Percentiles rank a stretch among this genome's conserved stretches.
Evolutionary conservation across 306 rosid genomes (phyloP).

Genomic region (Cyclanthera cordifolia): DNA sequence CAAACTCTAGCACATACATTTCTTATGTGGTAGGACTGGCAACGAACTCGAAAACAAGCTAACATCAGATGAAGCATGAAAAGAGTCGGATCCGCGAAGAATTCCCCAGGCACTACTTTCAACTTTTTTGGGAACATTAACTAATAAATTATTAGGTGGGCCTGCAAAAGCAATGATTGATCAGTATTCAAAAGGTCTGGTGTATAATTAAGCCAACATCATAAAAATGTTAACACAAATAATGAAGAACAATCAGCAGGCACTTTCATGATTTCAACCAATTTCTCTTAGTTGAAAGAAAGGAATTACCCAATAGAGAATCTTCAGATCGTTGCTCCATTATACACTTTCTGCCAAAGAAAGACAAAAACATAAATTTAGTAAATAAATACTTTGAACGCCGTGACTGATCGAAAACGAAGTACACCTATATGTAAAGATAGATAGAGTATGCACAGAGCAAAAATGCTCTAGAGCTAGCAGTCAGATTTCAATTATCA

Average conservation of each 20-base stretch:
- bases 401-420: background rate
- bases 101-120: slow-evolving; percentile 58
- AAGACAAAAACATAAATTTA: background rate
- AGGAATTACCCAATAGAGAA: slow-evolving; percentile 24
- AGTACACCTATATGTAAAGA: background rate
- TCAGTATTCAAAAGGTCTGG: background rate
- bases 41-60: slow-evolving; percentile 76
- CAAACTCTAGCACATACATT: slow-evolving; percentile 34
- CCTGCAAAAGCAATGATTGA: slow-evolving; percentile 29
- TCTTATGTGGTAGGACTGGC: slow-evolving; percentile 72
- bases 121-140: slow-evolving; percentile 23
- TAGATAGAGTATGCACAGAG: background rate
- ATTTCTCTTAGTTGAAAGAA: slow-evolving; percentile 11
- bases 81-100: slow-evolving; percentile 22
- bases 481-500: background rate
- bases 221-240: background rate
- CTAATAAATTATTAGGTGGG: slow-evolving; percentile 27
- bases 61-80: slow-evolving; percentile 50
- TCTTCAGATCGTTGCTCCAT: slow-evolving; percentile 47
- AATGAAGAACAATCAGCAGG: background rate
- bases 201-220: background rate
- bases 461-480: background rate
- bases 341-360: slow-evolving; percentile 25
- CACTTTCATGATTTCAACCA: background rate
- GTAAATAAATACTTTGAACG: background rate